phyloP scores from a whole-genome alignment of 345 rosid genomes.

The Cardamine chenopodiifolia region DNA sequence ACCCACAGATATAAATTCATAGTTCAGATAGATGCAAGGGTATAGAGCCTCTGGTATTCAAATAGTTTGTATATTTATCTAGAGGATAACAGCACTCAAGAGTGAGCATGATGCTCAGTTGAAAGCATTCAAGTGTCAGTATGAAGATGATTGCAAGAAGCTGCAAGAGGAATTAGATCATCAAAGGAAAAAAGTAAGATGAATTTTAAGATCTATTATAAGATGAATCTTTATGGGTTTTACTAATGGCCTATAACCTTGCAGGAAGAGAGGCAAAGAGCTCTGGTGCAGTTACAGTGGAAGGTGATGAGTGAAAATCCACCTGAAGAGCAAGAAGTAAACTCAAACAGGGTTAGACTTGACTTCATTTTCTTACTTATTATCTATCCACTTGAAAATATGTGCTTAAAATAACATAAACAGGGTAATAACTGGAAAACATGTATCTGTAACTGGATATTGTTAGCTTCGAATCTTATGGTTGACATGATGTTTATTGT shows the following conservation, averaged over 20 bases:
- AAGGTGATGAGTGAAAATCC: slow-evolving; percentile 28
- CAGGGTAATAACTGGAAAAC: not conserved
- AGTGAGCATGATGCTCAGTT: slow-evolving; percentile 27
- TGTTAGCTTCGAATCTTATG: not conserved
- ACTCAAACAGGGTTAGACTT: slow-evolving; percentile 17
- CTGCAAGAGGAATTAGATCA: slow-evolving; percentile 22
- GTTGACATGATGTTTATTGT: not conserved
- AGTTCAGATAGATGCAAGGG: slow-evolving; percentile 6
- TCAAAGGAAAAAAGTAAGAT: slow-evolving; percentile 22
- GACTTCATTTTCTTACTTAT: slow-evolving; percentile 1
- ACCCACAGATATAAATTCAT: slow-evolving; percentile 2
- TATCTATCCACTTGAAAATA: not conserved
- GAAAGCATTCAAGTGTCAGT: slow-evolving; percentile 24
- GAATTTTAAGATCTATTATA: not conserved
- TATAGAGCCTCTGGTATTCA: slow-evolving; percentile 14
- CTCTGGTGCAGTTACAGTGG: slow-evolving; percentile 28
- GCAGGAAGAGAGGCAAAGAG: slow-evolving; percentile 24
- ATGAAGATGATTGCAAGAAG: slow-evolving; percentile 24
- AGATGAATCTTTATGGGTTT: slow-evolving; percentile 1
- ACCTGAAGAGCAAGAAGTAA: slow-evolving; percentile 29
- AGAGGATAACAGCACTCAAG: slow-evolving; percentile 21
- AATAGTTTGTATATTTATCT: not conserved
- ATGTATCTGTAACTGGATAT: not conserved
- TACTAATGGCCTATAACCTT: slow-evolving; percentile 3
- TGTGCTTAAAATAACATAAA: not conserved